Conservation (phyloP, 2,329 filamentous ascomycete genomes). For the Mycosphaerella arachidis region DNA sequence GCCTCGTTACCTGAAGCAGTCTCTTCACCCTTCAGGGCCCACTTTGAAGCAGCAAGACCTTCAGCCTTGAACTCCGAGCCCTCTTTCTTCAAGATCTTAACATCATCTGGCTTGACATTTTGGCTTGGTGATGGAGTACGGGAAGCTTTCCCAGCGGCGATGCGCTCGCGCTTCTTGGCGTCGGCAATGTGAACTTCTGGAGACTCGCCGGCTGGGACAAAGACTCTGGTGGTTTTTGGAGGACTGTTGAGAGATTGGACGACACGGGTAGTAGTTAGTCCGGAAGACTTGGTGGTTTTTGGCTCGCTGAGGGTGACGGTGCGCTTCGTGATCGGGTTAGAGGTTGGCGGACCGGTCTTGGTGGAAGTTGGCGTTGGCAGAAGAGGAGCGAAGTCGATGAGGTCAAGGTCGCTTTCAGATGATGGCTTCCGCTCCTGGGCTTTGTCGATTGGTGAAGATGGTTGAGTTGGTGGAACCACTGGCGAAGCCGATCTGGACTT, state of each 20-base stretch:
- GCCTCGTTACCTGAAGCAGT: not conserved
- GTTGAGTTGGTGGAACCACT: conserved; percentile 4
- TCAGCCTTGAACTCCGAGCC: not conserved
- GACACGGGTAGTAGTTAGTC: not conserved
- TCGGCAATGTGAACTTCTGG: conserved; percentile 26
- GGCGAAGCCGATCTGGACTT: not conserved
- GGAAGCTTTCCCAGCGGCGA: conserved; percentile 4
- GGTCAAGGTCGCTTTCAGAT: conserved; percentile 13
- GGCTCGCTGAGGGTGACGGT: not conserved
- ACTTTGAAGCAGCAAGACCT: conserved; percentile 1
- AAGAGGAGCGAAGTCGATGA: conserved; percentile 26
- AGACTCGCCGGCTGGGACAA: conserved; percentile 30
- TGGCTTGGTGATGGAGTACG: conserved; percentile 40
- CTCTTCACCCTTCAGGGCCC: not conserved
- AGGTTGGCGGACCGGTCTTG: not conserved
- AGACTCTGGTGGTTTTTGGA: conserved; percentile 21
- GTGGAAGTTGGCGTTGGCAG: conserved; percentile 7
- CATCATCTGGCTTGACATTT: conserved; percentile 19
- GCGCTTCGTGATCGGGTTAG: conserved; percentile 3
- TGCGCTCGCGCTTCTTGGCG: conserved; percentile 14
- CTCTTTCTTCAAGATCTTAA: conserved; percentile 3
- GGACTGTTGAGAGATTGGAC: not conserved
- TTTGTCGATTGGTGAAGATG: conserved; percentile 3
- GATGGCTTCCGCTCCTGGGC: conserved; percentile 18
- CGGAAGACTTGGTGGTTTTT: not conserved